phyloP scores from a whole-genome alignment of 2,329 filamentous ascomycete genomes.

The Pyrenophora teres region DNA sequence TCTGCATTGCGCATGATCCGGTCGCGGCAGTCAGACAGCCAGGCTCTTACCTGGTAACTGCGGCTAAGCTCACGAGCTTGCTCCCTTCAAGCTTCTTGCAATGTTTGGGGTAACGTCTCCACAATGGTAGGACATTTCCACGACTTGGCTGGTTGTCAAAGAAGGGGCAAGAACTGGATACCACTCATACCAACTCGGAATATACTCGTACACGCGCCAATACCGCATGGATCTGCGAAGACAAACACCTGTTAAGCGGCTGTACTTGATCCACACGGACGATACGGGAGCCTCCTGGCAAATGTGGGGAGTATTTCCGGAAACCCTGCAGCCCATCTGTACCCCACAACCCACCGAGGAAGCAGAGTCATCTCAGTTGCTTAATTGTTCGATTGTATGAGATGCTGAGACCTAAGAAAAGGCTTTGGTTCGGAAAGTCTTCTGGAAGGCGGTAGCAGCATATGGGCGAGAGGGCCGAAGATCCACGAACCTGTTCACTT shows the following conservation, averaged over 20 bases:
- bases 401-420: constrained; percentile 15
- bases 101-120: constrained; percentile 5
- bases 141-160: not conserved
- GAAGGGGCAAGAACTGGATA: too few species aligned
- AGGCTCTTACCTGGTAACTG: constrained; percentile 4
- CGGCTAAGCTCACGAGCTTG: constrained; percentile 4
- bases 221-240: not conserved
- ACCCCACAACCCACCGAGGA: constrained; percentile 22
- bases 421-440: constrained; percentile 28
- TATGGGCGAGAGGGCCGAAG: constrained; percentile 32
- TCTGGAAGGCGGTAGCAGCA: constrained; percentile 31
- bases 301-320: constrained; percentile 15
- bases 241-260: not conserved
- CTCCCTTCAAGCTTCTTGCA: constrained; percentile 4
- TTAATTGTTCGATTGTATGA: constrained; percentile 21
- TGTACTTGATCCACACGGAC: not conserved
- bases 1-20: constrained; percentile 22
- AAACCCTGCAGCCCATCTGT: constrained; percentile 19
- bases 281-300: not conserved
- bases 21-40: constrained; percentile 6
- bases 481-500: constrained; percentile 33
- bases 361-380: constrained; percentile 21
- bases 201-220: too few species aligned
- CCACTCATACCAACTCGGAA: too few species aligned
- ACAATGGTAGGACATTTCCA: not conserved